Percentiles rank a stretch among this genome's conserved stretches.
Conservation (phyloP, 2,329 filamentous ascomycete genomes). For the Aureobasidium namibiae region DNA sequence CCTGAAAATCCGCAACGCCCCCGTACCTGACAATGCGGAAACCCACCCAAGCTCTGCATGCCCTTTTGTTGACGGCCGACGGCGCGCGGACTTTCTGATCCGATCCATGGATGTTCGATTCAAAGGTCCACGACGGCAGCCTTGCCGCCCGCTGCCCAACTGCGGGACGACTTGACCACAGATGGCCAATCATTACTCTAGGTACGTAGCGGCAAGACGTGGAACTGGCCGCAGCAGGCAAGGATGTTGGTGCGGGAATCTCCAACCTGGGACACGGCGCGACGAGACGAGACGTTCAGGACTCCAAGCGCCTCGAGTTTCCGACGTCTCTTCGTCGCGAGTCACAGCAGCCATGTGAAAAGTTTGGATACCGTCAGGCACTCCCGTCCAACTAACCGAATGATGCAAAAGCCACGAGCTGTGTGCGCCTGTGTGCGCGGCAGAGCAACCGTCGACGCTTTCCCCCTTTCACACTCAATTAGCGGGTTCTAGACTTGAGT, state of each 20-base stretch:
- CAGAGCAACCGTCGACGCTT: conserved; percentile 4
- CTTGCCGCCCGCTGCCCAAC: background rate
- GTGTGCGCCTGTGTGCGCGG: background rate
- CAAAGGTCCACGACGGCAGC: background rate
- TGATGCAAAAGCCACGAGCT: background rate
- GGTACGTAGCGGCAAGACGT: conserved; percentile 3
- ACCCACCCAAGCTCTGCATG: background rate
- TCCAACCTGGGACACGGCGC: background rate
- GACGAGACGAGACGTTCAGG: background rate
- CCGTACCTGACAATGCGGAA: background rate
- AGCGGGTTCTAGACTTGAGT: conserved; percentile 10
- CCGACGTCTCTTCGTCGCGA: background rate
- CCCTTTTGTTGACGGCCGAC: background rate
- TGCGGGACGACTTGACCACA: no score
- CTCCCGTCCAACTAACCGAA: background rate
- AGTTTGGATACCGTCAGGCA: background rate
- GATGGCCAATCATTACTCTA: conserved; percentile 1
- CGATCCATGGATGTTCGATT: background rate
- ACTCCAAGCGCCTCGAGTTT: conserved; percentile 8
- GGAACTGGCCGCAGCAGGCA: conserved; percentile 4
- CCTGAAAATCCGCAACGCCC: conserved; percentile 7
- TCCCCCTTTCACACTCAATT: background rate
- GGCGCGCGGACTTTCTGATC: background rate
- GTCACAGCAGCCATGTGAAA: background rate
- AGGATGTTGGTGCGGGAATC: conserved; percentile 6